A percentile compares a stretch with the other conserved stretches of the same genome.
Evolutionary conservation across 2,329 filamentous ascomycete genomes (phyloP).

Genomic region (Trichoderma brevicompactum): DNA sequence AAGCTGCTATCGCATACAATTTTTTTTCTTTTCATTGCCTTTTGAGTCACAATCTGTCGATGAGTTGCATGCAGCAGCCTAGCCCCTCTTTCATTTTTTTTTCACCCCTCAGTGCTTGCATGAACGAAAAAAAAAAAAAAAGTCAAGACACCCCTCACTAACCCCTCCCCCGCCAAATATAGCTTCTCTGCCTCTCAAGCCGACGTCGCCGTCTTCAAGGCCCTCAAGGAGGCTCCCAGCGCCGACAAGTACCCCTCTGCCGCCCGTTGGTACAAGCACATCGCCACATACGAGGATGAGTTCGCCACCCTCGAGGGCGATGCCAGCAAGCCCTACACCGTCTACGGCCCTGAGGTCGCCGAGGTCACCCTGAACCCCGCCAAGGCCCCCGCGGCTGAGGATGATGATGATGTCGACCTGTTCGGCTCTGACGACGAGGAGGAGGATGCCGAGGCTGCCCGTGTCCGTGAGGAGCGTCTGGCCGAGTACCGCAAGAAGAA

Average conservation of each 20-base stretch:
- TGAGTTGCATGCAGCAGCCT: slow-evolving; percentile 12
- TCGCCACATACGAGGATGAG: slow-evolving; percentile 88
- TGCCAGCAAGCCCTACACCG: slow-evolving; percentile 82
- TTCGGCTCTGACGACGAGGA: slow-evolving; percentile 94
- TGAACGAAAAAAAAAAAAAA: slow-evolving; percentile 11
- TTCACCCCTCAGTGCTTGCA: slow-evolving; percentile 24
- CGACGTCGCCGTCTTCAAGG: slow-evolving; percentile 95
- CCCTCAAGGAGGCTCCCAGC: slow-evolving; percentile 74
- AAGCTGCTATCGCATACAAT: neutral
- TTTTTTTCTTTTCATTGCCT: neutral
- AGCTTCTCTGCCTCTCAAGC: slow-evolving; percentile 79
- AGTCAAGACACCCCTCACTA: slow-evolving; percentile 16
- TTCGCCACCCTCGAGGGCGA: slow-evolving; percentile 91
- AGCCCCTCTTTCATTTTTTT: slow-evolving; percentile 28
- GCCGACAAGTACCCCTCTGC: slow-evolving; percentile 89
- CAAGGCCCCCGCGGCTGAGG: slow-evolving; percentile 73
- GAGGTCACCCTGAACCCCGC: slow-evolving; percentile 84
- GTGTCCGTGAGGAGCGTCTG: slow-evolving; percentile 84
- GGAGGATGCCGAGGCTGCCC: slow-evolving; percentile 85
- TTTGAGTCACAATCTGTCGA: slow-evolving; percentile 9
- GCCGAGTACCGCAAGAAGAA: slow-evolving; percentile 97
- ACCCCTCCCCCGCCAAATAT: slow-evolving; percentile 27
- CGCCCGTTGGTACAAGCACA: slow-evolving; percentile 99
- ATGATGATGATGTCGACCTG: slow-evolving; percentile 88
- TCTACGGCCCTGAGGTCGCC: slow-evolving; percentile 84